Conservation (phyloP, 208 protist species). For the Tetramitus jugosus region DNA sequence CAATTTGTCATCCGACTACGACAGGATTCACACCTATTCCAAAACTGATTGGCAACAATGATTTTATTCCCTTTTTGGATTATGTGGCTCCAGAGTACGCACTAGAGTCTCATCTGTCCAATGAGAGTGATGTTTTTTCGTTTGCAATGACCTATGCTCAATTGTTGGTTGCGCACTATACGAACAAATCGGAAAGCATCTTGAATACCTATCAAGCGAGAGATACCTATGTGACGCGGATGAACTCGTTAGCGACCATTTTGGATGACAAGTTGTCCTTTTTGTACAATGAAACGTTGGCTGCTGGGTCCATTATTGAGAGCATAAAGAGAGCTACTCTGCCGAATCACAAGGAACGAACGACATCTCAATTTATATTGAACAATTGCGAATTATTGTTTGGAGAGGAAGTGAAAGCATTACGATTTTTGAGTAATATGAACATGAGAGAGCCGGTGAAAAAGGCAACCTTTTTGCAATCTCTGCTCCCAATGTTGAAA, state of each 20-base stretch:
- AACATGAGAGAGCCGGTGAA: constrained; percentile 20
- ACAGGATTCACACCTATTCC: background rate
- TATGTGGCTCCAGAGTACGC: constrained; percentile 19
- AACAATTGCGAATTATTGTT: constrained; percentile 13
- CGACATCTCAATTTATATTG: background rate
- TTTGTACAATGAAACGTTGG: background rate
- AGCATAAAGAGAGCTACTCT: no score
- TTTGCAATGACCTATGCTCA: constrained; percentile 3
- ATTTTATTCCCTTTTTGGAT: constrained; percentile 19
- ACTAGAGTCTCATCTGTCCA: background rate
- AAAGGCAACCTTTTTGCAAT: constrained; percentile 15
- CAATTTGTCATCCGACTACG: background rate
- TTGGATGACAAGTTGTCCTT: background rate
- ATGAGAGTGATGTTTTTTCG: constrained; percentile 1
- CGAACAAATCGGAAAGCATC: background rate
- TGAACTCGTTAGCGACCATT: background rate
- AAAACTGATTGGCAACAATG: background rate
- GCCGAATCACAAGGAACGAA: no score
- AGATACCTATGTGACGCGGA: background rate
- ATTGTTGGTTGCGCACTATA: background rate
- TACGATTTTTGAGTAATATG: constrained; percentile 16
- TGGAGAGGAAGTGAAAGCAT: constrained; percentile 24
- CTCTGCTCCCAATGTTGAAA: constrained; percentile 4
- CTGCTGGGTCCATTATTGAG: background rate
- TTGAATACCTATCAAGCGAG: background rate